phyloP scores from a whole-genome alignment of 169 alveolate species.

The Prorocentrum cordatum region DNA sequence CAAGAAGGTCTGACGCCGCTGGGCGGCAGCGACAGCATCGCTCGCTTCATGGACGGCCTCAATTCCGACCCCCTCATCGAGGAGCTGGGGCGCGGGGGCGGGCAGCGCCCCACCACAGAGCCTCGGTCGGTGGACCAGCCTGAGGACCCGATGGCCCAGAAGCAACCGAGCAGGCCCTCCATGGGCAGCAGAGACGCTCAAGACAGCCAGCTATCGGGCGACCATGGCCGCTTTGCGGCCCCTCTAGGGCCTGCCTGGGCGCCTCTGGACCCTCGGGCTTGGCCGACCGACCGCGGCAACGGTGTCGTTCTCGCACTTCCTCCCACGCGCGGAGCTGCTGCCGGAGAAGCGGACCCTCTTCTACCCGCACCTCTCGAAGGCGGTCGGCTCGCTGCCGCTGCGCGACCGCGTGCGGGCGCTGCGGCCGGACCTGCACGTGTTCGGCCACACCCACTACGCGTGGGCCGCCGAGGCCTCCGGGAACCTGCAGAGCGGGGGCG shows the following conservation, averaged over 20 bases:
- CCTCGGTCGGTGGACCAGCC: neutral
- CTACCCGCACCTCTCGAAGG: neutral
- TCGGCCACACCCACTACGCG: constrained; percentile 69
- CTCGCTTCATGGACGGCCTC: neutral
- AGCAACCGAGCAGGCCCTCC: neutral
- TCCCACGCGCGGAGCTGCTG: constrained; percentile 41
- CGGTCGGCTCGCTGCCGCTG: constrained; percentile 23
- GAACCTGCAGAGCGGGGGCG: no score
- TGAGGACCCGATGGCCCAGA: neutral
- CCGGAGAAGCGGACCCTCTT: constrained; percentile 23
- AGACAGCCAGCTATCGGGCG: neutral
- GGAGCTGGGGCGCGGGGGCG: neutral
- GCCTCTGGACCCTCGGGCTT: no score
- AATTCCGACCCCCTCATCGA: neutral
- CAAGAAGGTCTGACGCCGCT: neutral
- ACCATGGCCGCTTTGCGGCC: no score
- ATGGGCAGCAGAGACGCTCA: neutral
- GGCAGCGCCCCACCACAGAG: neutral
- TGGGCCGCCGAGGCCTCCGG: no score
- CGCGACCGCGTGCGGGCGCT: neutral
- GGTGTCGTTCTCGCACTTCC: constrained; percentile 40
- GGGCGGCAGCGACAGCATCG: neutral
- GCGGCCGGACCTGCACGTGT: constrained; percentile 18
- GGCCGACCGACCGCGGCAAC: no score
- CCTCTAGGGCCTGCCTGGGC: no score